Conservation (phyloP, 129 eudicot species). For the Centella asiatica region DNA sequence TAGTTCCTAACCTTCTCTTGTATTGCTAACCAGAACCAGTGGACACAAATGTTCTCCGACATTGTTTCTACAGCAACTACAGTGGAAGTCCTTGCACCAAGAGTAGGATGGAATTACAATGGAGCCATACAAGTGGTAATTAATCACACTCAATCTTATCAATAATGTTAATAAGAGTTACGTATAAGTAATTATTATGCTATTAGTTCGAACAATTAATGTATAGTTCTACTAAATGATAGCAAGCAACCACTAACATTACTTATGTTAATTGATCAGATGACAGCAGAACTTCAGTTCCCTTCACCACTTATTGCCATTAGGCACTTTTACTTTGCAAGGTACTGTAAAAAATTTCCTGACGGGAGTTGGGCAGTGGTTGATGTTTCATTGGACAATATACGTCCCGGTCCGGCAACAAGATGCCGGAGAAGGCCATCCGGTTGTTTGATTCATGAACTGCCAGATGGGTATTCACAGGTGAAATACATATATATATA, state of each 20-base stretch:
- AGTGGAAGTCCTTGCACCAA: constrained; percentile 45
- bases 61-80: constrained; percentile 46
- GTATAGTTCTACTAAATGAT: too few relatives aligned
- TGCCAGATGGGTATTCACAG: constrained; percentile 51
- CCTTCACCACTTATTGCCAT: constrained; percentile 48
- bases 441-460: constrained; percentile 44
- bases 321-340: constrained; percentile 39
- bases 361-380: constrained; percentile 57
- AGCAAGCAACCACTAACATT: too few relatives aligned
- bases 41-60: constrained; percentile 41
- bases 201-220: too few relatives aligned
- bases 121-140: constrained; percentile 35
- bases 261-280: too few relatives aligned
- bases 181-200: too few relatives aligned
- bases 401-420: constrained; percentile 16
- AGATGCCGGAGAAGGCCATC: constrained; percentile 39
- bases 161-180: too few relatives aligned
- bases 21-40: constrained; percentile 31
- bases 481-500: constrained; percentile 11
- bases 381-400: constrained; percentile 43
- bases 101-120: constrained; percentile 32
- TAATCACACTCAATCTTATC: too few relatives aligned
- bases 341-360: constrained; percentile 42
- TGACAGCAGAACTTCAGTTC: constrained; percentile 40
- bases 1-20: neutral